These are phyloP conservation scores for Theileria sp. DNA, from an alignment of 169 alveolate genomes.

Conservation along the genomic window DNA sequence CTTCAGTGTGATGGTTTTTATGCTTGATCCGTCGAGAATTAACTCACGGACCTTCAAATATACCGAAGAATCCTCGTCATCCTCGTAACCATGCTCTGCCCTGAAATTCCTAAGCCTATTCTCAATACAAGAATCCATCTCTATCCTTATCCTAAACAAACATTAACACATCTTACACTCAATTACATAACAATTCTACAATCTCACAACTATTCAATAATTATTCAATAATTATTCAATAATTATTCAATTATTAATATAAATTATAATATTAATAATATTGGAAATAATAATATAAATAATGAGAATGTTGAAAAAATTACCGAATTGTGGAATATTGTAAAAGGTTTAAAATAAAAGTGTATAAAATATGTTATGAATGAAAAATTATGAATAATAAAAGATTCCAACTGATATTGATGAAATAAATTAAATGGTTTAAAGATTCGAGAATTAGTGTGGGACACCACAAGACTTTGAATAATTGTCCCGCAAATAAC, in stretches of 20 bases:
- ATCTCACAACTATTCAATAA: no score
- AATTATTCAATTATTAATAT: no score
- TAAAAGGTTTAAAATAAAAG: background rate
- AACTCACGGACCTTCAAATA: slow-evolving; percentile 74
- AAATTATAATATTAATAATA: no score
- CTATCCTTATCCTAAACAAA: background rate
- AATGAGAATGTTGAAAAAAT: background rate
- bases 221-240: no score
- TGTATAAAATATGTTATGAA: background rate
- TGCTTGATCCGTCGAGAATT: slow-evolving; percentile 82
- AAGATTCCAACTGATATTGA: background rate
- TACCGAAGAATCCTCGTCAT: slow-evolving; percentile 67
- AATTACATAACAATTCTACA: background rate
- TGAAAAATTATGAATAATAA: background rate
- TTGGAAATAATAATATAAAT: no score
- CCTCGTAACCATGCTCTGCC: slow-evolving; percentile 66
- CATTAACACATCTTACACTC: no score
- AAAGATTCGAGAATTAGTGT: background rate
- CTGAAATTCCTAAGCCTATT: slow-evolving; percentile 64
- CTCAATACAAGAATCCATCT: slow-evolving; percentile 73
- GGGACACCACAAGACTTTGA: slow-evolving; percentile 18
- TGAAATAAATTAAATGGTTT: background rate
- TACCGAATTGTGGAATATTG: background rate
- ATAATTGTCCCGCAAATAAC: background rate
- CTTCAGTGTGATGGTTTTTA: slow-evolving; percentile 68